These are phyloP conservation scores for Deuterostichococcus epilithicus DNA, from an alignment of 139 green algal genomes.

Conservation along the genomic window DNA sequence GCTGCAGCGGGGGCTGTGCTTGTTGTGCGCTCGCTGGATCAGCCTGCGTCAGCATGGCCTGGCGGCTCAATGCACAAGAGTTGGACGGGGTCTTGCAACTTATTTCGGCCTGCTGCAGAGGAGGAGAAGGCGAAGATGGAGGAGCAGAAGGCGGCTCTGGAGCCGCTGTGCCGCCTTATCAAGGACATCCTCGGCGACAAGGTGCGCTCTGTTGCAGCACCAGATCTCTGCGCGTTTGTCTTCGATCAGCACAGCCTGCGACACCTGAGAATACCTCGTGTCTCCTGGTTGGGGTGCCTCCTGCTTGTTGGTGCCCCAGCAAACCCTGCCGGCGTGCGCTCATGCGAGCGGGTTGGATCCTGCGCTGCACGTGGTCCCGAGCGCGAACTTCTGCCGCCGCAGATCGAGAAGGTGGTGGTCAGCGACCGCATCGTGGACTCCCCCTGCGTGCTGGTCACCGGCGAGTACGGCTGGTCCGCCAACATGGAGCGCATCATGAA, in stretches of 20 bases:
- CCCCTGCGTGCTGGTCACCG: constrained; percentile 98
- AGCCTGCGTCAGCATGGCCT: no score
- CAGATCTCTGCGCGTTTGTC: no score
- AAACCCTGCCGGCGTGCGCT: no score
- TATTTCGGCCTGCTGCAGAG: no score
- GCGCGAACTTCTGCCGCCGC: not conserved
- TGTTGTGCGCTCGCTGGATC: no score
- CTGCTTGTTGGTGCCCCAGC: no score
- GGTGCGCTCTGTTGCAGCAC: constrained; percentile 44
- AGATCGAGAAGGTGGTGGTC: constrained; percentile 82
- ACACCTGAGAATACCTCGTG: no score
- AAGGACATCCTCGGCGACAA: constrained; percentile 99
- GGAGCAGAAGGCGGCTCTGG: constrained; percentile 93
- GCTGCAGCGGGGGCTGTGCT: no score
- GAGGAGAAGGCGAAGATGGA: constrained; percentile 79
- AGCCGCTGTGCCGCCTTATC: constrained; percentile 89
- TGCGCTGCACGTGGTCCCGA: not conserved
- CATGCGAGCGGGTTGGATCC: not conserved
- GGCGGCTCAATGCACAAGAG: no score
- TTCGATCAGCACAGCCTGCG: not conserved
- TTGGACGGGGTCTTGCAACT: no score
- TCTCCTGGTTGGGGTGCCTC: no score
- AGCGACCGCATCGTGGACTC: constrained; percentile 98
- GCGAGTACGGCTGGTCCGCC: constrained; percentile 98
- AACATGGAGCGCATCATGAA: constrained; percentile 99